Evolutionary conservation across 768 basidiomycete species (phyloP), one percentile per base, ranked within the genome.

Genomic region (Amanita thiersii): DNA sequence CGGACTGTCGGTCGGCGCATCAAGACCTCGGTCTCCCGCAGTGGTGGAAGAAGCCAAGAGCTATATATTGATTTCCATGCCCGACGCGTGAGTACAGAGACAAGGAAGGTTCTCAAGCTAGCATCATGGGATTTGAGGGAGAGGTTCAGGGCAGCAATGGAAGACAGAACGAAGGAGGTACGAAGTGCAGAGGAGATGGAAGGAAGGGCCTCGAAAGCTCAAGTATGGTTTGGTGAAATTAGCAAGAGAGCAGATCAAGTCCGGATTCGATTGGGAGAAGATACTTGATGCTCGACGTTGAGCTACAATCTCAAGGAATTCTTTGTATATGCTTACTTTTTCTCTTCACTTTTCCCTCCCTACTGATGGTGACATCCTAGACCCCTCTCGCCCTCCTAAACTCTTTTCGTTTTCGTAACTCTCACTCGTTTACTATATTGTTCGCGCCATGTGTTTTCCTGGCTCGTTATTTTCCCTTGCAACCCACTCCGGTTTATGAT

Each of bases 91-190:
- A 66, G 78, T 39, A 69, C 79, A 26, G 94, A 98, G 72, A 87
- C 90, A 17, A 75, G 94, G 52, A 97, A 97, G 66, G 94, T 99
- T 34, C 65, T 99, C 45, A 71, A 93, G 36, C 60, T 91, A 21
- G 93, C 87, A 14, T 80, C 85, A 15, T 97, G 89, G 89, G 93
- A 97, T 59, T 56, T 93, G 46, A 74, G 74, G 51, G 86, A 88
- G 61, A 73, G 83, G 31, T 94, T 91, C 69, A 71, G 77, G 43
- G 66, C 63, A 2, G 84, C 87, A 12, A 75, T 91, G 69, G 91
- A 98, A 51, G 81, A 85, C 56, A 66, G 79, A 32, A 73, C 69
- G 26, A 75, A 73, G 54, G 89, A 93, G 55, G 90, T 94, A 11
- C 72, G 70, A 52, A 69, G 66, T 37, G 79, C 80, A 33, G 89